These are phyloP conservation scores for Phyllosticta citribraziliensis DNA, from an alignment of 2,329 filamentous ascomycete species.

Conservation along the genomic window DNA sequence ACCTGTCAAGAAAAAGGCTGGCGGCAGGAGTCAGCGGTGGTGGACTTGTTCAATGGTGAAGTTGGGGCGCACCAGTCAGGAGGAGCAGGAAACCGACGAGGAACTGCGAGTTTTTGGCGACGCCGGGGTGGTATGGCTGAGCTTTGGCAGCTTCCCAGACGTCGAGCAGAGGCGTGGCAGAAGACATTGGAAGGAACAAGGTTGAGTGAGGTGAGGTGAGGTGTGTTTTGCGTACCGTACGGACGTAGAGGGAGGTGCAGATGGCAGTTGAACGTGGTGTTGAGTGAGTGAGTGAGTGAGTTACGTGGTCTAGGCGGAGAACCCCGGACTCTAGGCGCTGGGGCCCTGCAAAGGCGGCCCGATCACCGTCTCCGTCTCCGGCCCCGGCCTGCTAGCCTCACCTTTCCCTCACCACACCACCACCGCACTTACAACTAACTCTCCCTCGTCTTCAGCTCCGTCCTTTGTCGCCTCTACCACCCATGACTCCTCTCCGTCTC, in stretches of 20 bases:
- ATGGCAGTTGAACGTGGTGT: background rate
- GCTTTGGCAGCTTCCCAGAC: slow-evolving; percentile 88
- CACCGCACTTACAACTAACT: background rate
- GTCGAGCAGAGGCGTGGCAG: slow-evolving; percentile 53
- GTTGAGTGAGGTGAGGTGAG: background rate
- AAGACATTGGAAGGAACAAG: slow-evolving; percentile 6
- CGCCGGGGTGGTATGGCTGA: slow-evolving; percentile 70
- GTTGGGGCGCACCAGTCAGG: slow-evolving; percentile 44
- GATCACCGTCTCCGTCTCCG: background rate
- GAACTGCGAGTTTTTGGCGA: slow-evolving; percentile 80
- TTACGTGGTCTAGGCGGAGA: slow-evolving; percentile 9
- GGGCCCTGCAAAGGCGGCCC: background rate
- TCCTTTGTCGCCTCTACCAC: background rate
- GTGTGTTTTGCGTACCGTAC: background rate
- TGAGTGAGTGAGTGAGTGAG: background rate
- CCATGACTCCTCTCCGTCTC: background rate
- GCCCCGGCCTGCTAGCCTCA: slow-evolving; percentile 2
- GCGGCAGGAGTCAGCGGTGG: slow-evolving; percentile 16
- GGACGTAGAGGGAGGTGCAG: background rate
- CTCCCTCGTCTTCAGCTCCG: background rate
- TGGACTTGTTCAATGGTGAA: slow-evolving; percentile 2
- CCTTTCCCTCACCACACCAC: background rate
- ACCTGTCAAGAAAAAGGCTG: slow-evolving; percentile 59
- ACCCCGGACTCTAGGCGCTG: slow-evolving; percentile 3
- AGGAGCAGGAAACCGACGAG: slow-evolving; percentile 68